Percentiles rank a stretch among this genome's conserved stretches.
Evolutionary conservation across 495 filamentous ascomycete genomes (phyloP).

Genomic region (Talaromyces nanjingensis): DNA sequence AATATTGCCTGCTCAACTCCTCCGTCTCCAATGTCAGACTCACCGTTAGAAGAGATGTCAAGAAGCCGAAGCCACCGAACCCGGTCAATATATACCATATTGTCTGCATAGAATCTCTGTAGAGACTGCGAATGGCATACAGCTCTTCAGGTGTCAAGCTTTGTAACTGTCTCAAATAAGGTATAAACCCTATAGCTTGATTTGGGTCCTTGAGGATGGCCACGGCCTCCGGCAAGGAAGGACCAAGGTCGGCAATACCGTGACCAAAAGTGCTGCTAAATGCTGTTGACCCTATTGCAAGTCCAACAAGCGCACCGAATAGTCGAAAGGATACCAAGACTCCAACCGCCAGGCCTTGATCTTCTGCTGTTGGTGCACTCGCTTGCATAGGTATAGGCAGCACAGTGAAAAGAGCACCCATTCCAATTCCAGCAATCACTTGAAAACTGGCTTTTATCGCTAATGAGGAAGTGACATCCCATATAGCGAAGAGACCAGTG

Average conservation of each 20-base stretch:
- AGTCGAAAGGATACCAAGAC: background rate
- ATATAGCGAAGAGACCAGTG: slow-evolving; percentile 30
- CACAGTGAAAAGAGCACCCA: slow-evolving; percentile 11
- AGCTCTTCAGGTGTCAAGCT: background rate
- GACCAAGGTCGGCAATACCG: background rate
- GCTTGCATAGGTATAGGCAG: background rate
- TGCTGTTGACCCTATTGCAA: background rate
- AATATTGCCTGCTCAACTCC: background rate
- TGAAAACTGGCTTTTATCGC: slow-evolving; percentile 20
- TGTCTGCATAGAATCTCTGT: background rate
- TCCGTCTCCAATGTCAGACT: background rate
- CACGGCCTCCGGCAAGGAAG: background rate
- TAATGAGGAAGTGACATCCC: slow-evolving; percentile 14
- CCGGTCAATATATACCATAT: background rate
- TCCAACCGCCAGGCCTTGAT: background rate
- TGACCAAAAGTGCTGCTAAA: background rate
- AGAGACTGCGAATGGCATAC: background rate
- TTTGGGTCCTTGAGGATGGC: background rate
- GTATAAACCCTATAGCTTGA: background rate
- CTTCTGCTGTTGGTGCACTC: background rate
- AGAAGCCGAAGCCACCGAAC: background rate
- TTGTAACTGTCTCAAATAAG: background rate
- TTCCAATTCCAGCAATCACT: slow-evolving; percentile 26
- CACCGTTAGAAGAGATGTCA: background rate
- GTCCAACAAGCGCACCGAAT: background rate